Base-by-base conservation (phyloP, 352 stramenopile species). In the Globisporangium cystogenes region DNA sequence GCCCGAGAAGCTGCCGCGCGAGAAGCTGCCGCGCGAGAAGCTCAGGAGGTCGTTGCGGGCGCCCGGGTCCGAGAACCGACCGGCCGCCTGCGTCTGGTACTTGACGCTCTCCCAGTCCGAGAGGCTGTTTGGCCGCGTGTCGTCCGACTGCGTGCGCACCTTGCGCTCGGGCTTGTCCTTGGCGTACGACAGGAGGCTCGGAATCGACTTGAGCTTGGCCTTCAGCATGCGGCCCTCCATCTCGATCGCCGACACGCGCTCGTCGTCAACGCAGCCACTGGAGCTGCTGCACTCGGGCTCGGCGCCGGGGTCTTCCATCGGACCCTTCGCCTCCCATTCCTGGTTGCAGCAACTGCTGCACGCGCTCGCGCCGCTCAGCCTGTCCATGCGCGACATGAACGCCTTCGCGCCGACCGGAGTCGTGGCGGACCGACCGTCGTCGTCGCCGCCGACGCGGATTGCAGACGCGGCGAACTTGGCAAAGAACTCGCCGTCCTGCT, bases 1-100 rank as follows among this genome's bases (percentile, higher is more conserved):
- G 40, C 62, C 59, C n/a, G n/a, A n/a, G n/a, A n/a, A n/a, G n/a
- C n/a, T n/a, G 41, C 61, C 55, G 16, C 64, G 57, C 11, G 62
- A 69, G 44, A 81, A 76, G 51, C 74, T 79, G 39, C 67, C 74
- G 42, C 76, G 70, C 0, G 72, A 62, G 24, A 92, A 86, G 58
- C 68, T 89, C 4, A 92, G 66, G 57, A 92, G 62, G 46, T 92
- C 81, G 20, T 82, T 84, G 39, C 74, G 76, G 57, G 81, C 49
- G 20, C 81, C 81, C 24, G 81, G 81, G 61, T 92, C 81, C 36
- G 81, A 92, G 59, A 88, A 78, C 59, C 81, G 81, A 10, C 68
- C 71, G 3, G 46, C 55, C 31, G 48, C 55, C 29, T 68, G 48
- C 1, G 73, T 73, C 57, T 85, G 72, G 60, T 69, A 75, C 48